phyloP scores from a whole-genome alignment of 805 yeast genomes.

The Jamesozyma jinghongensis region DNA sequence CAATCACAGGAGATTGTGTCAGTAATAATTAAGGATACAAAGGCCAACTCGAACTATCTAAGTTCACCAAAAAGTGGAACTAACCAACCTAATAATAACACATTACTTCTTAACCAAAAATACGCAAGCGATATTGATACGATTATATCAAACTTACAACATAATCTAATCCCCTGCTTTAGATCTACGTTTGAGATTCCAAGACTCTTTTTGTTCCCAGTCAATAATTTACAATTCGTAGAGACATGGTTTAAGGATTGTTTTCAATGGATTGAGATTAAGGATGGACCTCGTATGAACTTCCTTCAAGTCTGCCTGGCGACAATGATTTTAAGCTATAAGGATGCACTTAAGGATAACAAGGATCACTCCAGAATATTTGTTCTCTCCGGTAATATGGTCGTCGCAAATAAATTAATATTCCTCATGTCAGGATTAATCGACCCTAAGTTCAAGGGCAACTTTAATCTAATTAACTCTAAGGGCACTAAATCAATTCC shows the following conservation, averaged over 20 bases:
- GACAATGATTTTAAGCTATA: slow-evolving; percentile 20
- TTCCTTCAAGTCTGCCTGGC: slow-evolving; percentile 25
- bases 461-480: background rate
- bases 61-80: background rate
- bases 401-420: slow-evolving; percentile 49
- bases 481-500: background rate
- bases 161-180: slow-evolving; percentile 26
- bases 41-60: background rate
- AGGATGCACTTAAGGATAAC: slow-evolving; percentile 13
- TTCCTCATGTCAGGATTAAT: slow-evolving; percentile 45
- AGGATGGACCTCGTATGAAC: slow-evolving; percentile 32
- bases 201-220: slow-evolving; percentile 30
- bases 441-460: slow-evolving; percentile 28
- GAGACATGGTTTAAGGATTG: slow-evolving; percentile 34
- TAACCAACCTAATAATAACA: slow-evolving; percentile 1
- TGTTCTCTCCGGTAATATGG: slow-evolving; percentile 50
- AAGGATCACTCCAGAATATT: slow-evolving; percentile 39
- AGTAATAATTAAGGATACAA: background rate
- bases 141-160: slow-evolving; percentile 23
- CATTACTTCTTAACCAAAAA: slow-evolving; percentile 1
- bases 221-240: slow-evolving; percentile 21
- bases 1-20: slow-evolving; percentile 18
- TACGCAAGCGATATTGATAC: slow-evolving; percentile 17
- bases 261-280: slow-evolving; percentile 35
- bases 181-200: slow-evolving; percentile 29